These are phyloP conservation scores for Thalassia testudinum DNA, from an alignment of 116 monocot species.

Conservation along the genomic window DNA sequence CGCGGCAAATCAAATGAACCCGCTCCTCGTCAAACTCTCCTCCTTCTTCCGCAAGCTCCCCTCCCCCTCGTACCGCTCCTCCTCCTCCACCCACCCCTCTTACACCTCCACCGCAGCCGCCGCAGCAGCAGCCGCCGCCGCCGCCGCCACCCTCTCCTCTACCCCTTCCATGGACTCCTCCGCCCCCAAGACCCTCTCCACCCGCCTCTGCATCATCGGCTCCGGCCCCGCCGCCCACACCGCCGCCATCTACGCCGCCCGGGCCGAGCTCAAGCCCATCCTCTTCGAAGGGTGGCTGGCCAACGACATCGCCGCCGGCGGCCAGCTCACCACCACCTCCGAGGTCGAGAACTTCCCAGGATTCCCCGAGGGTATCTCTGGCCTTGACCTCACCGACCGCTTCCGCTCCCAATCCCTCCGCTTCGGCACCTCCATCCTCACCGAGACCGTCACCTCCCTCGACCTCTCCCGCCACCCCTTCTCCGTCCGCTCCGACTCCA, in stretches of 20 bases:
- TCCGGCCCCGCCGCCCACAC: slow-evolving; percentile 88
- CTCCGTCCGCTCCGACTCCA: slow-evolving; percentile 37
- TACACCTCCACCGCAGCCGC: background rate
- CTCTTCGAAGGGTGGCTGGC: slow-evolving; percentile 93
- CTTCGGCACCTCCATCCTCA: slow-evolving; percentile 56
- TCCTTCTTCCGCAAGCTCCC: slow-evolving; percentile 3
- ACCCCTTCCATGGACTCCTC: background rate
- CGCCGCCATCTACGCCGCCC: slow-evolving; percentile 80
- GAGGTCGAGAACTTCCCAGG: slow-evolving; percentile 97
- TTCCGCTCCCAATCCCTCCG: slow-evolving; percentile 57
- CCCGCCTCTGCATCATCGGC: slow-evolving; percentile 87
- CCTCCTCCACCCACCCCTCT: slow-evolving; percentile 1
- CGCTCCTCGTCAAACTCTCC: slow-evolving; percentile 7
- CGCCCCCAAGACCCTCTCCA: slow-evolving; percentile 14
- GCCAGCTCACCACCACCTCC: slow-evolving; percentile 92
- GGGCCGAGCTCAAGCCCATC: slow-evolving; percentile 71
- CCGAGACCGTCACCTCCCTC: slow-evolving; percentile 66
- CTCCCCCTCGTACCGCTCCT: slow-evolving; percentile 1
- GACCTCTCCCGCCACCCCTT: slow-evolving; percentile 62
- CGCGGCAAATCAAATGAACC: too few species aligned
- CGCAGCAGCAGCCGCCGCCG: background rate
- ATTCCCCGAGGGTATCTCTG: slow-evolving; percentile 78
- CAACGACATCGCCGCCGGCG: slow-evolving; percentile 92
- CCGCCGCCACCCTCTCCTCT: too few species aligned
- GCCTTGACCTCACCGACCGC: slow-evolving; percentile 61